Conservation (phyloP, 345 rosid genomes). For the Erodium maritimum region DNA sequence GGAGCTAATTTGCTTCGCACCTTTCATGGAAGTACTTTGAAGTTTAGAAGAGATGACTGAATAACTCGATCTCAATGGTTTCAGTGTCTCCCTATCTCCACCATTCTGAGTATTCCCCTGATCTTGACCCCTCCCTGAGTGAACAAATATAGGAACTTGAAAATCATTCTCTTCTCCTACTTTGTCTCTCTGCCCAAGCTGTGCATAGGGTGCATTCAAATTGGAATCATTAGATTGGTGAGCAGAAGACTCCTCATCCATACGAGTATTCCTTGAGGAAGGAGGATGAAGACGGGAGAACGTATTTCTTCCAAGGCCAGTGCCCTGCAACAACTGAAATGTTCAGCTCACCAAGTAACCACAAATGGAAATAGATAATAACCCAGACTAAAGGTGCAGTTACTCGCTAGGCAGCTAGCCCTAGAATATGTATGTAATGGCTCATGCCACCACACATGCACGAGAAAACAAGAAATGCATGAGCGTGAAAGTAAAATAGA, state of each 20-base stretch:
- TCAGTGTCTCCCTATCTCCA: constrained; percentile 18
- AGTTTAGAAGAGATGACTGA: constrained; percentile 7
- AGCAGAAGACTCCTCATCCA: constrained; percentile 25
- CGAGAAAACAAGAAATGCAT: background rate
- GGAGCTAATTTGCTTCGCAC: constrained; percentile 12
- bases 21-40: constrained; percentile 13
- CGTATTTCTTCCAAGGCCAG: constrained; percentile 28
- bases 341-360: background rate
- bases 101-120: constrained; percentile 19
- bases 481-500: background rate
- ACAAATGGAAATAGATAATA: too few relatives aligned
- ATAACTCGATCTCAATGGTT: constrained; percentile 11
- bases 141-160: constrained; percentile 53
- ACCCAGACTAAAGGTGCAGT: too few relatives aligned
- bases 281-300: constrained; percentile 18
- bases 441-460: background rate
- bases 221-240: constrained; percentile 20
- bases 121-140: constrained; percentile 23
- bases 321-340: constrained; percentile 24
- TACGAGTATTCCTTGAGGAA: constrained; percentile 21
- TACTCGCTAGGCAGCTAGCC: too few relatives aligned
- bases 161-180: constrained; percentile 63
- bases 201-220: constrained; percentile 20
- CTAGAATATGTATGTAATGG: background rate
- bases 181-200: constrained; percentile 29